A percentile compares a stretch with the other conserved stretches of the same genome.
Conservation (phyloP, 2,329 filamentous ascomycete genomes). For the Davidsoniella virescens region DNA sequence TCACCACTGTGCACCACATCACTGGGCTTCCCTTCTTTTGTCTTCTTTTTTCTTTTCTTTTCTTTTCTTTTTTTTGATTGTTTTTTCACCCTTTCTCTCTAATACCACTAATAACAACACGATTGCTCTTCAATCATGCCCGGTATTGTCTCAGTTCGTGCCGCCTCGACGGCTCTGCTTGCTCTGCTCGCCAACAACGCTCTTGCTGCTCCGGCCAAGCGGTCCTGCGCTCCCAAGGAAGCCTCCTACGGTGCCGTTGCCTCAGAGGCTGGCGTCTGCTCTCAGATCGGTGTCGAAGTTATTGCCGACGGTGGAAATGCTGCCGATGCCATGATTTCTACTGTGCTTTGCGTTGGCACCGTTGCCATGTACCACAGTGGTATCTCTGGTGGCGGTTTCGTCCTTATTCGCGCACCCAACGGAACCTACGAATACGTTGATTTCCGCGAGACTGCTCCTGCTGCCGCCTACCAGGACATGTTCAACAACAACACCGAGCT, state of each 20-base stretch:
- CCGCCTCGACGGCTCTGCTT: conserved; percentile 7
- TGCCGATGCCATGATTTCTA: conserved; percentile 48
- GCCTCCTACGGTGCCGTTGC: conserved; percentile 38
- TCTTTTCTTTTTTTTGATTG: not conserved
- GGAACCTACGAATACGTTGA: conserved; percentile 66
- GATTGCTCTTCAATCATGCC: conserved; percentile 2
- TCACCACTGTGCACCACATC: not conserved
- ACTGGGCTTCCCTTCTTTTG: not conserved
- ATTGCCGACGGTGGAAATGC: conserved; percentile 47
- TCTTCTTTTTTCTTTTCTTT: not conserved
- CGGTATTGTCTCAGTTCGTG: conserved; percentile 7
- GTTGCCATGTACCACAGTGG: conserved; percentile 52
- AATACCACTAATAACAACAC: not conserved
- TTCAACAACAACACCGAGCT: conserved; percentile 50
- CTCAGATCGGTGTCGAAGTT: conserved; percentile 39
- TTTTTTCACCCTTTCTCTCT: not conserved
- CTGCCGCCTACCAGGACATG: conserved; percentile 66
- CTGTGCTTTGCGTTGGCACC: conserved; percentile 47
- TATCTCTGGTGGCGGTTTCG: conserved; percentile 66
- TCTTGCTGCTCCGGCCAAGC: not conserved
- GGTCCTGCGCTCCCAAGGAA: conserved; percentile 1
- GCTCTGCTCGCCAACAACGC: conserved; percentile 2
- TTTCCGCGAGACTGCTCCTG: conserved; percentile 71
- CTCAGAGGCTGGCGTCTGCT: conserved; percentile 43
- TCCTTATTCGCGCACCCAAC: conserved; percentile 49